Percentiles rank a stretch among this genome's conserved stretches.
These are phyloP conservation scores for Auricularia cornea DNA, from an alignment of 768 basidiomycete genomes.

Conservation along the genomic window DNA sequence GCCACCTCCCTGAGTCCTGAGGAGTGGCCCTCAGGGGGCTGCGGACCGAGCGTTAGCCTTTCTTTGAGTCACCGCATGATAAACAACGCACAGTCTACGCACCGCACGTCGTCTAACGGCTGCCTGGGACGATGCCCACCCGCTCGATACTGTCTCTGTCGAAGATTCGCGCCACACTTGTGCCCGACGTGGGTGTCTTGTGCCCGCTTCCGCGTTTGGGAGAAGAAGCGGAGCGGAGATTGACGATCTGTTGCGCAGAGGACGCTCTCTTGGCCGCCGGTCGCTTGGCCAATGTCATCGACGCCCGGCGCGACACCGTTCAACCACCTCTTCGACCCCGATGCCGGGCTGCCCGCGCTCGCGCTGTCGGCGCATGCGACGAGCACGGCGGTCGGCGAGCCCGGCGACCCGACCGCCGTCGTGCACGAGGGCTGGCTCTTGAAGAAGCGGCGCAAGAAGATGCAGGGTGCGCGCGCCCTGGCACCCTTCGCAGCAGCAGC, in stretches of 20 bases:
- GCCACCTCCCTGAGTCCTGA: too few species aligned
- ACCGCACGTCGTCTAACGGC: too few species aligned
- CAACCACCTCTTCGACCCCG: neutral
- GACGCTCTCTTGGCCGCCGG: neutral
- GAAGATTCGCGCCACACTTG: too few species aligned
- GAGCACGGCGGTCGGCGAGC: neutral
- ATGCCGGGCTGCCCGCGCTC: neutral
- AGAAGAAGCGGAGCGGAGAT: too few species aligned
- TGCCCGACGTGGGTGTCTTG: too few species aligned
- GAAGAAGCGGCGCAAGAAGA: constrained; percentile 80
- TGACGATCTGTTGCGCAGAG: neutral
- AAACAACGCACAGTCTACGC: too few species aligned
- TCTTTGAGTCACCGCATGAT: too few species aligned
- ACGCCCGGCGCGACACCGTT: neutral
- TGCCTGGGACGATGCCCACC: too few species aligned
- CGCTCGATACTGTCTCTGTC: too few species aligned
- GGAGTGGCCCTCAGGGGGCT: too few species aligned
- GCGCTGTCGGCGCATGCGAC: neutral
- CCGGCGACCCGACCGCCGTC: neutral
- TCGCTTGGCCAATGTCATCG: neutral
- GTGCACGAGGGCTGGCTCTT: constrained; percentile 51
- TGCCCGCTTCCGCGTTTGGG: too few species aligned
- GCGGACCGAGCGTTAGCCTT: too few species aligned
- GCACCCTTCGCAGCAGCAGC: neutral
- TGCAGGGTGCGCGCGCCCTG: constrained; percentile 57